Conservation (phyloP, 2,329 filamentous ascomycete genomes). For the Furcasterigmium sp. region DNA sequence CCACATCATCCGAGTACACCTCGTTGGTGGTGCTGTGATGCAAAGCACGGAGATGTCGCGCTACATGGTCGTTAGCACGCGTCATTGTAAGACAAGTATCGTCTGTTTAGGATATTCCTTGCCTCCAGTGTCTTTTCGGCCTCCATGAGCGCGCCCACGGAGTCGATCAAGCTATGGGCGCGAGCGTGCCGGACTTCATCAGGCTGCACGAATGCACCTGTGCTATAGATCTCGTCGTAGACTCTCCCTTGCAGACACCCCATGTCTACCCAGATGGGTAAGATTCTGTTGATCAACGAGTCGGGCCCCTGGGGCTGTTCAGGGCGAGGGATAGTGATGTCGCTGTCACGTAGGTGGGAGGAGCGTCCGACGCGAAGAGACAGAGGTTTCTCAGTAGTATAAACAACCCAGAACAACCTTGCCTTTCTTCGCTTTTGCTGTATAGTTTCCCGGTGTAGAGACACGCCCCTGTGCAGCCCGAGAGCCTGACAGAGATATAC, state of each 20-base stretch:
- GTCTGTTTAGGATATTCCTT: not conserved
- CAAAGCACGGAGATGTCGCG: not conserved
- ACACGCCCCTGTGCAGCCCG: slow-evolving; percentile 13
- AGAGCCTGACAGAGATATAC: slow-evolving; percentile 14
- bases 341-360: slow-evolving; percentile 17
- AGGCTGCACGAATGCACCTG: slow-evolving; percentile 14
- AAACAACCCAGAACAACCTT: slow-evolving; percentile 19
- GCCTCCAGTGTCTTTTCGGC: slow-evolving; percentile 2
- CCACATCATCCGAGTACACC: slow-evolving; percentile 9
- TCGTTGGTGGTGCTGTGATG: not conserved
- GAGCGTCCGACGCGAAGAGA: slow-evolving; percentile 19
- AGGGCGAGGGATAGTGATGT: slow-evolving; percentile 15
- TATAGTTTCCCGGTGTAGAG: slow-evolving; percentile 6
- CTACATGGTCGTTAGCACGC: not conserved
- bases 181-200: slow-evolving; percentile 11
- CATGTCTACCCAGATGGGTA: slow-evolving; percentile 12
- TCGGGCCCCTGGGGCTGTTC: not conserved
- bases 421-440: slow-evolving; percentile 8
- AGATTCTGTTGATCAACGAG: not conserved
- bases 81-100: slow-evolving; percentile 3
- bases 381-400: slow-evolving; percentile 17
- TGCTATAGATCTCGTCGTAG: slow-evolving; percentile 21
- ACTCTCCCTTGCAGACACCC: slow-evolving; percentile 15
- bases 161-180: slow-evolving; percentile 12
- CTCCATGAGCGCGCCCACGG: slow-evolving; percentile 5